Conservation (phyloP, 1,139 yeast genomes). For the Candida sp. region DNA sequence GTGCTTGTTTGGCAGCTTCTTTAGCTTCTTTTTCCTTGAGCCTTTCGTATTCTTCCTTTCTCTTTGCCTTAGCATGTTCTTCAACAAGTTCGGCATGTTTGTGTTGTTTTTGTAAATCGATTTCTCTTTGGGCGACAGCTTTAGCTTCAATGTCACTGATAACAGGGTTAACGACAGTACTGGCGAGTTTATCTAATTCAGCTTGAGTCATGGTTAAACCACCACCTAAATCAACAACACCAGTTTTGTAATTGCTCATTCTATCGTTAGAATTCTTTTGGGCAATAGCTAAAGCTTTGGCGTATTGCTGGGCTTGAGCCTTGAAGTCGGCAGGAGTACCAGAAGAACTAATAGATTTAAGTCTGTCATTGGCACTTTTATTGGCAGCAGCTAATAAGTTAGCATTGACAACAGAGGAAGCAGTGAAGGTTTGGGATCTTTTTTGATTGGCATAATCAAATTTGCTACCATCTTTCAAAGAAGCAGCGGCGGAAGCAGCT, state of each 20-base stretch:
- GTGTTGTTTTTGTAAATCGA: conserved; percentile 40
- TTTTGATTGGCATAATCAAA: conserved; percentile 23
- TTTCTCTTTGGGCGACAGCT: conserved; percentile 68
- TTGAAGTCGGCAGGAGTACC: conserved; percentile 33
- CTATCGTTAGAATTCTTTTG: conserved; percentile 62
- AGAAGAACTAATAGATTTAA: conserved; percentile 34
- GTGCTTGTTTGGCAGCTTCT: conserved; percentile 36
- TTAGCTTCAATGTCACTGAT: conserved; percentile 68
- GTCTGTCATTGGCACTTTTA: conserved; percentile 52
- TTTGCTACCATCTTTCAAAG: conserved; percentile 28
- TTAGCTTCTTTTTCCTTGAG: conserved; percentile 39
- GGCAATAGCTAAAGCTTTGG: conserved; percentile 58
- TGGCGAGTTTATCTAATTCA: conserved; percentile 83
- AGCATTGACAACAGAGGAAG: conserved; percentile 47
- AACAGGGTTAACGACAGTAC: conserved; percentile 81
- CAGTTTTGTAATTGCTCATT: conserved; percentile 39
- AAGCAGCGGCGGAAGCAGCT: conserved; percentile 40
- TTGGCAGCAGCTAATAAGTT: conserved; percentile 62
- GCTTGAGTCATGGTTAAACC: conserved; percentile 75
- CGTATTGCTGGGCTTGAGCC: conserved; percentile 42
- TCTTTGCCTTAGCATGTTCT: conserved; percentile 45
- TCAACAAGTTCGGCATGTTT: conserved; percentile 32
- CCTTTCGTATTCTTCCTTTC: conserved; percentile 48
- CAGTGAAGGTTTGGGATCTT: conserved; percentile 32
- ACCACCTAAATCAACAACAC: conserved; percentile 81